These are phyloP conservation scores for Allantophomopsis lycopodina DNA, from an alignment of 2,329 filamentous ascomycete genomes.

Conservation along the genomic window DNA sequence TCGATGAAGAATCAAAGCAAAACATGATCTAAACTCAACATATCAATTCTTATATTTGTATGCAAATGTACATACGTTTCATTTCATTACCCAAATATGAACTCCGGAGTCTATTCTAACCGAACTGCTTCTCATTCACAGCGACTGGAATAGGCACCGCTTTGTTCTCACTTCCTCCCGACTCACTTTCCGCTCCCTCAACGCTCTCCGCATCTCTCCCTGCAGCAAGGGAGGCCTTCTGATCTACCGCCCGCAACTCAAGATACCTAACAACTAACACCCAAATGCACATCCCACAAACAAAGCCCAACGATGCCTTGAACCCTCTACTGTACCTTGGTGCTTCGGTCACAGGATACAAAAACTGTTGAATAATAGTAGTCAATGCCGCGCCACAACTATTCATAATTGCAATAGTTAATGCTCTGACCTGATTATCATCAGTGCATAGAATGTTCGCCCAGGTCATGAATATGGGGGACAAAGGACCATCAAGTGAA, in stretches of 20 bases:
- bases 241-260: constrained; percentile 4
- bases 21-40: too few relatives aligned
- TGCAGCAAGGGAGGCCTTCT: not conserved
- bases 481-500: constrained; percentile 20
- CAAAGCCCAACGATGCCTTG: constrained; percentile 15
- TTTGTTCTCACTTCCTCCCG: too few relatives aligned
- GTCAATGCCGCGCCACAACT: constrained; percentile 18
- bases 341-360: constrained; percentile 19
- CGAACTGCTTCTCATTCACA: too few relatives aligned
- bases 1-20: too few relatives aligned
- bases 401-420: constrained; percentile 55
- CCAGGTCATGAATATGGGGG: constrained; percentile 21
- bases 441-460: constrained; percentile 32
- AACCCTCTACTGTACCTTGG: constrained; percentile 17
- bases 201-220: too few relatives aligned
- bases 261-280: constrained; percentile 9
- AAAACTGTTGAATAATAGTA: constrained; percentile 19
- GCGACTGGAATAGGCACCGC: too few relatives aligned
- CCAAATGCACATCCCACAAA: constrained; percentile 13
- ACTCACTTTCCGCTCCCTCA: too few relatives aligned
- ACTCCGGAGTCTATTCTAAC: too few relatives aligned
- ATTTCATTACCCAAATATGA: too few relatives aligned
- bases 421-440: constrained; percentile 50
- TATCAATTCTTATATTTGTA: too few relatives aligned
- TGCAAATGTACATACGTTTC: too few relatives aligned